phyloP scores from a whole-genome alignment of 164 flowering plant species.

The Hamamelis virginiana region DNA sequence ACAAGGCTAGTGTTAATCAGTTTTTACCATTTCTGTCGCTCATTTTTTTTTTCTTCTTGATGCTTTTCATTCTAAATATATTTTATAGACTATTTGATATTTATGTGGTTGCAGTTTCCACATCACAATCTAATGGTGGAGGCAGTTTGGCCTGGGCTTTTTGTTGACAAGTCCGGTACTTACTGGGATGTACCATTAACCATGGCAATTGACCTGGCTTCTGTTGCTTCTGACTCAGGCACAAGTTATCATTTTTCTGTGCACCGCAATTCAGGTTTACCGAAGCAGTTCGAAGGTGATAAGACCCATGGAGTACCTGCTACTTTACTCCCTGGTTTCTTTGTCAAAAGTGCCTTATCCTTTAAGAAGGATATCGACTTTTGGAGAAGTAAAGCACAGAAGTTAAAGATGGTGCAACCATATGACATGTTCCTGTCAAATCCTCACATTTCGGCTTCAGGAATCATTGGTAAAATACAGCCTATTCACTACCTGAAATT shows the following conservation, averaged over 20 bases:
- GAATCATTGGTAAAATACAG: constrained; percentile 56
- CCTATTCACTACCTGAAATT: background rate
- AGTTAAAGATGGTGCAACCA: constrained; percentile 75
- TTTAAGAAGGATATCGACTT: constrained; percentile 56
- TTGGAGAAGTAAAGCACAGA: constrained; percentile 69
- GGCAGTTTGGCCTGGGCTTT: constrained; percentile 73
- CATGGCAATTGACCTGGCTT: constrained; percentile 65
- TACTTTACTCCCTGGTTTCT: constrained; percentile 58
- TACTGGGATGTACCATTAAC: constrained; percentile 89
- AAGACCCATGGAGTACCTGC: constrained; percentile 36
- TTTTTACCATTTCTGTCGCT: background rate
- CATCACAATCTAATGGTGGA: constrained; percentile 64
- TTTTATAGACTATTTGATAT: background rate
- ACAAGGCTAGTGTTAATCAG: constrained; percentile 50
- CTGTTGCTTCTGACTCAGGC: constrained; percentile 64
- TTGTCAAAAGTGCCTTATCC: constrained; percentile 57
- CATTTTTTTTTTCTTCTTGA: background rate
- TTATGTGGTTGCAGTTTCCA: constrained; percentile 60
- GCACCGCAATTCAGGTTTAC: constrained; percentile 53
- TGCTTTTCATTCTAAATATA: background rate
- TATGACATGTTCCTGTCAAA: constrained; percentile 71
- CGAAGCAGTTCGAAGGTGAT: constrained; percentile 41
- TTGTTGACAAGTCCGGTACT: constrained; percentile 59
- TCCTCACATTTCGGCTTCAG: constrained; percentile 75
- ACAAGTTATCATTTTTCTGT: constrained; percentile 61